Percentiles rank a stretch among this genome's conserved stretches.
Conservation (phyloP, 2,329 filamentous ascomycete species). For the Phaeosphaeriaceae sp. region DNA sequence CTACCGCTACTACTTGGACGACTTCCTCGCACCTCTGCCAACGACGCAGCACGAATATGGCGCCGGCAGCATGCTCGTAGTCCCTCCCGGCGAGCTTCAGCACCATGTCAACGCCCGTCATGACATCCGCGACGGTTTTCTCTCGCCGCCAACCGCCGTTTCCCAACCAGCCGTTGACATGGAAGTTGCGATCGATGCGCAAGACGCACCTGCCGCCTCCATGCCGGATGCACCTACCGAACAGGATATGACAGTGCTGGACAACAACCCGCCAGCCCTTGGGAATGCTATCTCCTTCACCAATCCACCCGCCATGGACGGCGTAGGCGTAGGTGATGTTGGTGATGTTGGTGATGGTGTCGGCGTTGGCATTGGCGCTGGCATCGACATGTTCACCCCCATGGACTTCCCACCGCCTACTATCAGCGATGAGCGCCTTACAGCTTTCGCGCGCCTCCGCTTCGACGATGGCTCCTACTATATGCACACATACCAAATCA, state of each 20-base stretch:
- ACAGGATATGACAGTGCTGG: conserved; percentile 3
- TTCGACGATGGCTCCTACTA: conserved; percentile 80
- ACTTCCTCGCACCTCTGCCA: conserved; percentile 5
- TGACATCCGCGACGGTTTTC: conserved; percentile 27
- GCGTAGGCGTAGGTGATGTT: conserved; percentile 18
- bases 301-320: conserved; percentile 16
- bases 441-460: conserved; percentile 70
- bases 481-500: conserved; percentile 76
- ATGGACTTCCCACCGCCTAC: conserved; percentile 21
- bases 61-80: conserved; percentile 42
- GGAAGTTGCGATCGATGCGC: conserved; percentile 35
- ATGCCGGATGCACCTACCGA: conserved; percentile 8
- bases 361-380: conserved; percentile 17
- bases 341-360: conserved; percentile 19
- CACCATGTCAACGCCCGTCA: conserved; percentile 31
- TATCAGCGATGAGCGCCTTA: conserved; percentile 50
- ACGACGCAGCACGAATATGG: conserved; percentile 27
- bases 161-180: conserved; percentile 29
- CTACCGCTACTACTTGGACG: conserved; percentile 6
- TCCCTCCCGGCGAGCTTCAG: conserved; percentile 24
- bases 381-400: conserved; percentile 11
- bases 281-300: conserved; percentile 31
- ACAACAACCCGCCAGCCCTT: conserved; percentile 21
- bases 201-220: conserved; percentile 21
- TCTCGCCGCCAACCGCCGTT: conserved; percentile 23